Base-by-base conservation (phyloP, 176 grass and related monocot species). In the Rhynchospora breviuscula region DNA sequence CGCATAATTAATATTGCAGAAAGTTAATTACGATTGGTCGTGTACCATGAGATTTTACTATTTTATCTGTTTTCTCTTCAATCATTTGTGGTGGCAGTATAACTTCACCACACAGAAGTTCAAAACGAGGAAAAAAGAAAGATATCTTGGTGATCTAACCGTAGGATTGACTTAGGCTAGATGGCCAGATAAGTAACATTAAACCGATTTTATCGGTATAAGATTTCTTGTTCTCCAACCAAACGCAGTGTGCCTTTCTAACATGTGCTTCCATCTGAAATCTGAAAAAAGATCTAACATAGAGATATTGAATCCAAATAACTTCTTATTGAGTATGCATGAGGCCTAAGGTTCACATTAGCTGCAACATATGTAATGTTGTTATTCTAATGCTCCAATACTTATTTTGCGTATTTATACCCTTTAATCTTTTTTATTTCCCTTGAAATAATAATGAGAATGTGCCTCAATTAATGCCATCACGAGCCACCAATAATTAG, bases 241-340 rank as follows among this genome's bases (percentile, higher is more conserved):
- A 22, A 51, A 3, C 23, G 40, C 59, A 67, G 21, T 47, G 43
- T 26, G 14, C 35, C 18, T 25, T 78, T 59, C 48, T 48, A 18
- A 49, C 44, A 76, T 60, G 11, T 60, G 53, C 1, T 81, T 63
- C 33, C 40, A 81, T 81, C 43, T 66, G 79, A 81, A 66, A 81
- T 81, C 43, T 66, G 79, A 81, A 66, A 82, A 82, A 18, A 26
- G 59, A 82, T 82, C 79, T 65, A 82, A 48, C 79, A 53, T 66
- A 66, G 44, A 67, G 44, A 67, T 82, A 54, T 76, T 29, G 49
- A 46, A 53, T 53, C 6, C 46, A 76, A 54, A 54, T 29, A 17
- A 29, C 53, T 52, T 65, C 11, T 63, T 13, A 63, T 25, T 51
- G 1, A 52, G 43, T 65, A 19, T 63, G 10, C 9, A 81, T 13